Base-by-base conservation (phyloP, 2,329 filamentous ascomycete genomes). In the Cladophialophora carrionii region DNA sequence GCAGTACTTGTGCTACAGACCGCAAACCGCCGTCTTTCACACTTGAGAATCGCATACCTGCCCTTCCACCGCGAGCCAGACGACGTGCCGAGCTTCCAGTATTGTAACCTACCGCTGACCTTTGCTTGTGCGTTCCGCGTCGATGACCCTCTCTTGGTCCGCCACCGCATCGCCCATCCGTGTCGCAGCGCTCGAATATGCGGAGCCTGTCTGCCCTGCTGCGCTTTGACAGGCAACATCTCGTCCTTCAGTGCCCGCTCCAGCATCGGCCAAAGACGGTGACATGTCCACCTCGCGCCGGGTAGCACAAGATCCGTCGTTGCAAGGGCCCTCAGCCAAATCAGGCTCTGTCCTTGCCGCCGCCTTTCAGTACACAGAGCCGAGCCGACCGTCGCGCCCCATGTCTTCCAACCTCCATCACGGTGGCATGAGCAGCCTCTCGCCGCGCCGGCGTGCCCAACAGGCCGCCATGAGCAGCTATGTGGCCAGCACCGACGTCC, bases 401-500 rank as follows among this genome's bases (percentile, higher is more conserved):
- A 51, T 58, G 14, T 51, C 62, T 48, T 57, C 66, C 62, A 37
- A 46, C 57, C 22, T 53, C 51, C 55, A 59, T 29, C 62, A 61
- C 34, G 46, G 57, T 55, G 56, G 59, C 60, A 69, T 70, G 64
- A 66, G 61, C 63, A 63, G 62, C 59, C 62, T 72, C 17, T 72
- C 70, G 60, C 70, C 70, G 41, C 69, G 70, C 46, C 66, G 70
- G 43, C 69, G 69, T 57, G 70, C 70, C 54, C 70, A 72, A 34
- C 64, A 66, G 41, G 68, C 69, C 61, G 71, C 70, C 64, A 84
- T 84, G 82, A 83, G 83, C 75, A 80, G 78, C 71, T 81, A 83
- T 73, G 78, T 76, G 62, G 81, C 81, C 63, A 80, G 77, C 63
- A 74, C 78, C 26, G 82, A 81, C 63, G 64, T 71, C 4, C 70